Conservation (phyloP, 2,329 filamentous ascomycete genomes). For the Aspergillus luchuensis region DNA sequence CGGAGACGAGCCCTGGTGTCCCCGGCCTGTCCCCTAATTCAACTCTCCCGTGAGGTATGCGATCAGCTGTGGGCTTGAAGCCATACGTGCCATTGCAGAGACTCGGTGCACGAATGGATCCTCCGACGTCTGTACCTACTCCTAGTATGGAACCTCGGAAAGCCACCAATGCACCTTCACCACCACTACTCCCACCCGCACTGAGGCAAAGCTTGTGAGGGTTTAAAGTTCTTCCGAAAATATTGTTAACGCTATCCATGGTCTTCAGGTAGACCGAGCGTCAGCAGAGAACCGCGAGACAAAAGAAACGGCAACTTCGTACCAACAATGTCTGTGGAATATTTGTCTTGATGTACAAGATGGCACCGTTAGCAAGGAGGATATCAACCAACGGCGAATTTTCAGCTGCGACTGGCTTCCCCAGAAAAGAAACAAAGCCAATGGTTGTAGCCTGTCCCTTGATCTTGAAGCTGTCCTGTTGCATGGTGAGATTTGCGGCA, state of each 20-base stretch:
- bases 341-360: slow-evolving; percentile 39
- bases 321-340: slow-evolving; percentile 39
- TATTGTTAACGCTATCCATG: slow-evolving; percentile 32
- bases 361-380: slow-evolving; percentile 30
- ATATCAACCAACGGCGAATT: slow-evolving; percentile 30
- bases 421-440: slow-evolving; percentile 30
- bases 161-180: slow-evolving; percentile 41
- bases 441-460: slow-evolving; percentile 16
- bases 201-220: slow-evolving; percentile 31
- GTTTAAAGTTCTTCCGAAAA: slow-evolving; percentile 33
- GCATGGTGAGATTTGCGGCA: neutral
- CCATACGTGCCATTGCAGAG: slow-evolving; percentile 40
- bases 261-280: slow-evolving; percentile 21
- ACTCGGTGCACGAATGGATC: slow-evolving; percentile 41
- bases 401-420: slow-evolving; percentile 15
- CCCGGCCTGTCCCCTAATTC: slow-evolving; percentile 22
- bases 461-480: slow-evolving; percentile 15
- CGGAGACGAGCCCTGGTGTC: slow-evolving; percentile 20
- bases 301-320: neutral
- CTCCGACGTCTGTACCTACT: slow-evolving; percentile 41
- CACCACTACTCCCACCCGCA: slow-evolving; percentile 35
- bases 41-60: slow-evolving; percentile 35
- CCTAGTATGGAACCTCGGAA: slow-evolving; percentile 40
- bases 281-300: neutral
- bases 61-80: slow-evolving; percentile 37